Conservation (phyloP, 306 rosid species). For the Vigna nakashimae region DNA sequence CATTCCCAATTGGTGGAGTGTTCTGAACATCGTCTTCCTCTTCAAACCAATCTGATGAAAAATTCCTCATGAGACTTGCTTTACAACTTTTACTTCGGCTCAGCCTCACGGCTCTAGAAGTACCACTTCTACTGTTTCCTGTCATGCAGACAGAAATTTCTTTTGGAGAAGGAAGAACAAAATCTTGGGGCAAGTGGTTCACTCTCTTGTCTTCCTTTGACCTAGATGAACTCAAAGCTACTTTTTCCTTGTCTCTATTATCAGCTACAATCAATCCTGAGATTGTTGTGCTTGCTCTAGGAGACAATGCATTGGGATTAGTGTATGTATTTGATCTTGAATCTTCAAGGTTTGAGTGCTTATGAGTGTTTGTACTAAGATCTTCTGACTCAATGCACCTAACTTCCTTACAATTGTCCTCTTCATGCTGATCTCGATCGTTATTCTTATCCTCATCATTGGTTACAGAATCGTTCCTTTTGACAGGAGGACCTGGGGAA, state of each 20-base stretch:
- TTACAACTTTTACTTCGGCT: constrained; percentile 83
- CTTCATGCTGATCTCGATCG: constrained; percentile 63
- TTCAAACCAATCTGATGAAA: constrained; percentile 61
- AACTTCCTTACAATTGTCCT: constrained; percentile 77
- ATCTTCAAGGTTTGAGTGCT: constrained; percentile 49
- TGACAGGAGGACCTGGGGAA: constrained; percentile 53
- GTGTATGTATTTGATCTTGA: constrained; percentile 54
- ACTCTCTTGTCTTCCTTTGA: constrained; percentile 48
- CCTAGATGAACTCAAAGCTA: constrained; percentile 49
- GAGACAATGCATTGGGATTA: constrained; percentile 61
- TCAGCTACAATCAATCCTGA: constrained; percentile 54
- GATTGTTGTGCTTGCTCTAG: constrained; percentile 52
- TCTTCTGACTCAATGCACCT: constrained; percentile 81
- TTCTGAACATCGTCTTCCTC: constrained; percentile 56
- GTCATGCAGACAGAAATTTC: constrained; percentile 53
- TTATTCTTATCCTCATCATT: constrained; percentile 52
- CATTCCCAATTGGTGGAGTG: constrained; percentile 71
- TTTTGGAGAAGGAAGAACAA: constrained; percentile 57
- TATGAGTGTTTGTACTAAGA: constrained; percentile 44
- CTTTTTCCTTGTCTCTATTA: constrained; percentile 48
- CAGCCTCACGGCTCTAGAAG: constrained; percentile 53
- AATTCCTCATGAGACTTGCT: constrained; percentile 63
- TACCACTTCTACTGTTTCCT: constrained; percentile 44
- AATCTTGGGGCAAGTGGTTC: constrained; percentile 49
- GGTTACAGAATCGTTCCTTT: constrained; percentile 45